Evolutionary conservation across 345 rosid genomes (phyloP), one percentile per base, ranked within the genome.

Genomic region (Nasturtium officinale): DNA sequence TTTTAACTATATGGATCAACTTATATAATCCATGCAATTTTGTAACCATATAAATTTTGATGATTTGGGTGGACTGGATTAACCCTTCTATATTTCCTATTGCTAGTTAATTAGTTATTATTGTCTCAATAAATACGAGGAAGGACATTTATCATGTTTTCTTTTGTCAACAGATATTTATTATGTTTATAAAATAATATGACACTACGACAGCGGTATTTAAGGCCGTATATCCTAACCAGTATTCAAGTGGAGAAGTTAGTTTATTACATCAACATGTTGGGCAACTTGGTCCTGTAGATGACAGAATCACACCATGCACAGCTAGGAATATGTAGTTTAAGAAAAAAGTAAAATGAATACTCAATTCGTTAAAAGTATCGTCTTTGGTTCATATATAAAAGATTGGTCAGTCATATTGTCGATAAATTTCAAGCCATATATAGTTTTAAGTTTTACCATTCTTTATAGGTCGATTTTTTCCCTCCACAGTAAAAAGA

Each of bases 251-350:
- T 61, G 42, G 42, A 1, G 25, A 1, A 23, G 25, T 32, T 64
- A 38, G 46, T 42, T 68, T 11, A 42, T 25, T 53, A 53, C 16
- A 68, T 75, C 51, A 68, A 43, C 58, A 61, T 76, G 79, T 69
- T 75, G 59, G 58, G 23, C 74, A 76, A 61, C 57, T 76, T 53
- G 74, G 35, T 53, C 70, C 61, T 76, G 70, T 69, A 75, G 64
- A 75, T 75, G 57, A 53, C 69, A 61, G 69, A 61, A 75, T 75
- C 74, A 42, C 74, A 74, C 61, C 54, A 66, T 59, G 62, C 67
- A 73, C 64, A 65, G 21, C 54, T 50, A 58, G 4, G 73, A 59
- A 66, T 28, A 59, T n/a, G n/a, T 23, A 23, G n/a, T 9, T 32
- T 21, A 15, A 57, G 6, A 37, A 29, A 69, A 54, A 30, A 33